These are phyloP conservation scores for Saturnispora ahearnii DNA, from an alignment of 805 yeast genomes.

Conservation along the genomic window DNA sequence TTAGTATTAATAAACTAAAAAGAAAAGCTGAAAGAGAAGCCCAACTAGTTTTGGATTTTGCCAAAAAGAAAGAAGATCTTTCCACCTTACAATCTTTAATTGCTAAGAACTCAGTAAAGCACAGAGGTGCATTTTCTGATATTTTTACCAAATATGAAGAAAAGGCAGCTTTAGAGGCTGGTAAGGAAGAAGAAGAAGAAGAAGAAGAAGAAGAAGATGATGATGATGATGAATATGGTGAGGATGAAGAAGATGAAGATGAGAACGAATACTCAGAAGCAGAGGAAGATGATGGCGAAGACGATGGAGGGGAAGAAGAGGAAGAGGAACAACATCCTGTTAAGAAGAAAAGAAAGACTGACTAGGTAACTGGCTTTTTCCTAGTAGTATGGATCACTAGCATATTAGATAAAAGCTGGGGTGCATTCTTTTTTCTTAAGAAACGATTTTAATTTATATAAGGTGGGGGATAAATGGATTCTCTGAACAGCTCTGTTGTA, in stretches of 20 bases:
- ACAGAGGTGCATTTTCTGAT: slow-evolving; percentile 2
- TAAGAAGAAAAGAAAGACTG: slow-evolving; percentile 2
- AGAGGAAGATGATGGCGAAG: slow-evolving; percentile 1
- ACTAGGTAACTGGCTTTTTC: neutral
- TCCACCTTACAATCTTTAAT: slow-evolving; percentile 7
- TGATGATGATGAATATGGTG: neutral
- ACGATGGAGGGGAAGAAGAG: neutral
- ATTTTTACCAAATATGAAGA: slow-evolving; percentile 5
- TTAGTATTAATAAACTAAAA: slow-evolving; percentile 38
- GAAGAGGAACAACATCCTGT: neutral
- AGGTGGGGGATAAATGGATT: no score
- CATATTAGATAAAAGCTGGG: neutral
- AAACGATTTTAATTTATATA: no score
- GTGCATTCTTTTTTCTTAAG: neutral
- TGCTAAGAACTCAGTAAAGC: slow-evolving; percentile 4
- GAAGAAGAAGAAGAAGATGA: slow-evolving; percentile 1
- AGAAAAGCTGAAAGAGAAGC: slow-evolving; percentile 55
- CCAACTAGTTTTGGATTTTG: slow-evolving; percentile 37
- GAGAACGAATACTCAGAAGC: slow-evolving; percentile 2
- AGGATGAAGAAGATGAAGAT: neutral
- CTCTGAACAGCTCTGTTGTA: no score
- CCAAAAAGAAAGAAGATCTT: neutral
- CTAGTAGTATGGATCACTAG: neutral
- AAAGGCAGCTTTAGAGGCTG: neutral
- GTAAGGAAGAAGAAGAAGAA: slow-evolving; percentile 2